Conservation (phyloP, 495 filamentous ascomycete genomes). For the Penicillium lividum region DNA sequence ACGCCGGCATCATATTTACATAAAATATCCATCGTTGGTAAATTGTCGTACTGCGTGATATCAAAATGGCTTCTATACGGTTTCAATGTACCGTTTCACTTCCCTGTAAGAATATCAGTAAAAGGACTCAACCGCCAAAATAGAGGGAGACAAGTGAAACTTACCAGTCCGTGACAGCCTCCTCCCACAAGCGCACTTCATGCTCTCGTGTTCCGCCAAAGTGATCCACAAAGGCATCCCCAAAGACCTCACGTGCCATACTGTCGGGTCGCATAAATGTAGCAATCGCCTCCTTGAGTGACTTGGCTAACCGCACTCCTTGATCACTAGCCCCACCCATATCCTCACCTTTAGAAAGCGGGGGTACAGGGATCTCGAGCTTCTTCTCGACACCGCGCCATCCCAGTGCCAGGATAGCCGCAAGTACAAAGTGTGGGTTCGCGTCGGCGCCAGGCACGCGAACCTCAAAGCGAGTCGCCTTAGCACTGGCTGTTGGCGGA, state of each 20-base stretch:
- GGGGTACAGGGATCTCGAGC: constrained; percentile 77
- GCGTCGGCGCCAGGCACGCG: constrained; percentile 89
- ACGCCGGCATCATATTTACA: background rate
- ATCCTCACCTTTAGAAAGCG: constrained; percentile 76
- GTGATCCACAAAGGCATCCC: constrained; percentile 93
- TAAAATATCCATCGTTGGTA: background rate
- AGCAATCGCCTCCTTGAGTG: constrained; percentile 75
- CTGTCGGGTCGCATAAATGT: constrained; percentile 73
- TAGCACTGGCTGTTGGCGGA: constrained; percentile 77
- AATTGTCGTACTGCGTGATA: background rate
- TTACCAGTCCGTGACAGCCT: constrained; percentile 92
- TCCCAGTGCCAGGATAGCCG: constrained; percentile 80
- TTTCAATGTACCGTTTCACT: constrained; percentile 54
- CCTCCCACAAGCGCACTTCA: constrained; percentile 88
- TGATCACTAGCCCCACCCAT: constrained; percentile 66
- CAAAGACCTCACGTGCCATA: constrained; percentile 87
- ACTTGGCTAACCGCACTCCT: constrained; percentile 71
- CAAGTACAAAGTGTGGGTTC: constrained; percentile 85
- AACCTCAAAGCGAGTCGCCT: constrained; percentile 88
- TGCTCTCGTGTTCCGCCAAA: constrained; percentile 91
- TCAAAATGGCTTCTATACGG: constrained; percentile 28
- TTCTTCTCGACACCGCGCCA: constrained; percentile 91
- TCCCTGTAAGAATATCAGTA: constrained; percentile 40
- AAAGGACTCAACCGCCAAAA: background rate
- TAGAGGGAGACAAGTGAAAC: constrained; percentile 25